These are phyloP conservation scores for Kluyveromyces sp. DNA, from an alignment of 1,139 yeast species.

Conservation along the genomic window DNA sequence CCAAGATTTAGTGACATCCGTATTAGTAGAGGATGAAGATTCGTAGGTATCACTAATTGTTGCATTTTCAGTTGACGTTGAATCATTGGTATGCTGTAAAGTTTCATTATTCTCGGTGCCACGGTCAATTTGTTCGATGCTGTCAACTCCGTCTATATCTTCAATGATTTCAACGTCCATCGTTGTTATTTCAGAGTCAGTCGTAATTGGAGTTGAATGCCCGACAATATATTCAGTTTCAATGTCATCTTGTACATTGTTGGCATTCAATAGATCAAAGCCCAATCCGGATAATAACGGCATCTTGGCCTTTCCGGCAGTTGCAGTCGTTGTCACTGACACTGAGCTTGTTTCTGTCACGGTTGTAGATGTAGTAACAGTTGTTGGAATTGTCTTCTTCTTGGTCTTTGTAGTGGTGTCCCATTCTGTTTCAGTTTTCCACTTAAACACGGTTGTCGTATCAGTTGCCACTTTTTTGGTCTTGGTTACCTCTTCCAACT, in stretches of 20 bases:
- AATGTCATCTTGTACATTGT: background rate
- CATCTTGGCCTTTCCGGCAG: conserved; percentile 10
- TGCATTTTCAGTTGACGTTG: too few relatives aligned
- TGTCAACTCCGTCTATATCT: background rate
- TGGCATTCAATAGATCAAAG: conserved; percentile 1
- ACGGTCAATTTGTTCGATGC: background rate
- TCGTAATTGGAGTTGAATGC: background rate
- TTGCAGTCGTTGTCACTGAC: conserved; percentile 16
- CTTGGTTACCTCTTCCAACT: conserved; percentile 16
- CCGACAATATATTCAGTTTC: conserved; percentile 3
- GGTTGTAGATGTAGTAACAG: conserved; percentile 19
- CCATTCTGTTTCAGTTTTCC: conserved; percentile 10
- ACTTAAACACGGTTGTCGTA: conserved; percentile 6
- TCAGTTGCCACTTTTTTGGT: conserved; percentile 11
- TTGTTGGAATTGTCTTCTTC: conserved; percentile 15
- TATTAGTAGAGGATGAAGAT: conserved; percentile 10
- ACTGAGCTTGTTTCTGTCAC: conserved; percentile 16
- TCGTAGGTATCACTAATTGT: background rate
- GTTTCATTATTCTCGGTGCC: background rate
- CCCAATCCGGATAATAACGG: conserved; percentile 1
- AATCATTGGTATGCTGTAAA: background rate
- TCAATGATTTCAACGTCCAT: background rate
- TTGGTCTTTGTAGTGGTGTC: conserved; percentile 11
- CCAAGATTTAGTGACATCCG: conserved; percentile 10
- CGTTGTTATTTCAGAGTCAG: background rate